Conservation (phyloP, 768 basidiomycete genomes). For the Cystofilobasidium capitatum region DNA sequence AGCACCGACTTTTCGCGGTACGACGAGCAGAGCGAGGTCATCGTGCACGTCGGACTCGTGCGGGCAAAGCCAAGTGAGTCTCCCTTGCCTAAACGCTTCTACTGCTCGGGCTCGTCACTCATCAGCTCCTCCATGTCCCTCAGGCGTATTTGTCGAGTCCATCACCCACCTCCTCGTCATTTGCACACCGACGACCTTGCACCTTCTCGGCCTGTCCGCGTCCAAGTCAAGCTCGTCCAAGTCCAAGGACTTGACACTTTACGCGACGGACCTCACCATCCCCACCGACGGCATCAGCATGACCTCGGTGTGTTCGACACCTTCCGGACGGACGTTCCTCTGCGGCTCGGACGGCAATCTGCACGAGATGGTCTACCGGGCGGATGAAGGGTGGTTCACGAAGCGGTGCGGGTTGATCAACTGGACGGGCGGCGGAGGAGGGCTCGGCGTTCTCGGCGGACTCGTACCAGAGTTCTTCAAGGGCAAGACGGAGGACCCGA, state of each 20-base stretch:
- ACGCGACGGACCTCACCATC: constrained; percentile 75
- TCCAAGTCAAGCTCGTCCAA: constrained; percentile 30
- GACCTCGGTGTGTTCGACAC: constrained; percentile 67
- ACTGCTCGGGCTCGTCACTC: background rate
- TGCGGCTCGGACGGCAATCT: constrained; percentile 69
- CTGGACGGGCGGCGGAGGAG: constrained; percentile 66
- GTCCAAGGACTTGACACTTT: constrained; percentile 72
- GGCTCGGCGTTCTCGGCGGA: background rate
- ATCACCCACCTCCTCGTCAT: constrained; percentile 81
- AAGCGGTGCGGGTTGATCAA: constrained; percentile 77
- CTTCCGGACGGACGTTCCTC: constrained; percentile 85
- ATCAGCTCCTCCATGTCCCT: background rate
- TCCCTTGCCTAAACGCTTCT: background rate
- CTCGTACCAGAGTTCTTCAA: constrained; percentile 24
- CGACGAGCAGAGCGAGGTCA: constrained; percentile 79
- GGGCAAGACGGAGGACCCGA: constrained; percentile 47
- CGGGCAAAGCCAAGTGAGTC: constrained; percentile 57
- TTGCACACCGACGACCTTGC: constrained; percentile 71
- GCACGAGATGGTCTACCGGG: constrained; percentile 86
- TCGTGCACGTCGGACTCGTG: constrained; percentile 78
- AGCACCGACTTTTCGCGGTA: constrained; percentile 89
- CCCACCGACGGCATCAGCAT: constrained; percentile 68
- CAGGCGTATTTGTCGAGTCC: constrained; percentile 76
- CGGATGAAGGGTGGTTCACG: constrained; percentile 83
- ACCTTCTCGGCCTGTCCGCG: constrained; percentile 64